Conservation (phyloP, 371 early-diverging fungal species). For the Catenaria anguillulae region DNA sequence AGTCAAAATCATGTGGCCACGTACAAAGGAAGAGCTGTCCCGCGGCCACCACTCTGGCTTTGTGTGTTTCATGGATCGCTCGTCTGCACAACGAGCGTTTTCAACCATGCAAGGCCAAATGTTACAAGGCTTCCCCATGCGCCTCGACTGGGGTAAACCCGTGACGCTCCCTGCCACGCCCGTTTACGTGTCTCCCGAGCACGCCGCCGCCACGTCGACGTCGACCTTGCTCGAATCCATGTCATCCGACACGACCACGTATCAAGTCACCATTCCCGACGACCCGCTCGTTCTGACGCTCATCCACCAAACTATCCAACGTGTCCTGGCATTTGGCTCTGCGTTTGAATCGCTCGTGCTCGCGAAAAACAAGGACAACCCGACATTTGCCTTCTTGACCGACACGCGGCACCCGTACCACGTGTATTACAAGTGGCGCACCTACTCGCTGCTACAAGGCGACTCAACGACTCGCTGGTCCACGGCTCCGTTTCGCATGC, state of each 20-base stretch:
- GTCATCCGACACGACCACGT: no score
- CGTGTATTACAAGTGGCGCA: conserved; percentile 79
- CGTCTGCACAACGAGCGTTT: conserved; percentile 56
- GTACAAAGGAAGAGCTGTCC: conserved; percentile 64
- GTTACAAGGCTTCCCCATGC: conserved; percentile 43
- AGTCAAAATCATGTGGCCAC: conserved; percentile 92
- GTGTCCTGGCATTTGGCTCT: conserved; percentile 58
- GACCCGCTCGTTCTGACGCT: conserved; percentile 37
- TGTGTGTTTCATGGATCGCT: conserved; percentile 76
- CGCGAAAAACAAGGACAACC: conserved; percentile 45
- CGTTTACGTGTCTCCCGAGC: conserved; percentile 33
- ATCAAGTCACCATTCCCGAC: conserved; percentile 43
- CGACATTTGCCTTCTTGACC: conserved; percentile 52
- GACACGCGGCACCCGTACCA: conserved; percentile 49
- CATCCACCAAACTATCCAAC: conserved; percentile 76
- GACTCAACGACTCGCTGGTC: conserved; percentile 60
- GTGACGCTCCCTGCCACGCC: conserved; percentile 65
- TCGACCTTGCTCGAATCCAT: no score
- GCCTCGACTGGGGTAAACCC: conserved; percentile 81
- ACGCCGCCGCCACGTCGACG: no score
- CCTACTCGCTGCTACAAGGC: conserved; percentile 77
- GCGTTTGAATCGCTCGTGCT: conserved; percentile 60
- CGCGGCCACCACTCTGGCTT: conserved; percentile 65
- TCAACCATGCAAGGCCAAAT: conserved; percentile 53
- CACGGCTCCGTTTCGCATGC: conserved; percentile 72